A percentile compares a stretch with the other conserved stretches of the same genome.
Conservation (phyloP, 2,329 filamentous ascomycete species). For the Didymella lethalis region DNA sequence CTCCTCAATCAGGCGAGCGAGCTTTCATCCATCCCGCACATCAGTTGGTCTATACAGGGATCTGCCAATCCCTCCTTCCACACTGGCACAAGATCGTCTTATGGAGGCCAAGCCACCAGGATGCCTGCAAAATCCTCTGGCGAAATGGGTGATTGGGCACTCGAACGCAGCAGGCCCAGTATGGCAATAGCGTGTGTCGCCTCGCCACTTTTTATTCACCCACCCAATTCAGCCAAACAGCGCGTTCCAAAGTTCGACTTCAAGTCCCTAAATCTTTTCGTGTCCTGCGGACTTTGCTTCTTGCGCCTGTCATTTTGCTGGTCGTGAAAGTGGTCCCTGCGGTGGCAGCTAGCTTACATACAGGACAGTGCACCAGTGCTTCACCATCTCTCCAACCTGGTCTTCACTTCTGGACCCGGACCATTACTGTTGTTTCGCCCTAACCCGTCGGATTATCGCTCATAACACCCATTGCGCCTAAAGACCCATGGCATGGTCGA, state of each 20-base stretch:
- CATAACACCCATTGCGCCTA: slow-evolving; percentile 39
- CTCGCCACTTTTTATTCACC: slow-evolving; percentile 53
- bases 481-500: slow-evolving; percentile 46
- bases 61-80: slow-evolving; percentile 39
- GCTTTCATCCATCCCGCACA: slow-evolving; percentile 51
- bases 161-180: slow-evolving; percentile 37
- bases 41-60: slow-evolving; percentile 46
- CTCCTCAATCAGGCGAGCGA: slow-evolving; percentile 24
- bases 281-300: slow-evolving; percentile 44
- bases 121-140: slow-evolving; percentile 43
- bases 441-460: slow-evolving; percentile 37
- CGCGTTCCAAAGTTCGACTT: slow-evolving; percentile 42
- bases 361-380: slow-evolving; percentile 36
- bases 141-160: slow-evolving; percentile 36
- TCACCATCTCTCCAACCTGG: slow-evolving; percentile 31
- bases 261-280: slow-evolving; percentile 43
- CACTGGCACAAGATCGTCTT: slow-evolving; percentile 45
- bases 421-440: slow-evolving; percentile 36
- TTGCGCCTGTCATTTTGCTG: slow-evolving; percentile 37
- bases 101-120: slow-evolving; percentile 41
- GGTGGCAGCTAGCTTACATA: slow-evolving; percentile 34
- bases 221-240: slow-evolving; percentile 46
- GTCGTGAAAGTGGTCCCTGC: slow-evolving; percentile 27
- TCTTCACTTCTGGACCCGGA: slow-evolving; percentile 31
- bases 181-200: slow-evolving; percentile 43